These are phyloP conservation scores for Pythium volutum DNA, from an alignment of 352 stramenopile genomes.

Conservation along the genomic window DNA sequence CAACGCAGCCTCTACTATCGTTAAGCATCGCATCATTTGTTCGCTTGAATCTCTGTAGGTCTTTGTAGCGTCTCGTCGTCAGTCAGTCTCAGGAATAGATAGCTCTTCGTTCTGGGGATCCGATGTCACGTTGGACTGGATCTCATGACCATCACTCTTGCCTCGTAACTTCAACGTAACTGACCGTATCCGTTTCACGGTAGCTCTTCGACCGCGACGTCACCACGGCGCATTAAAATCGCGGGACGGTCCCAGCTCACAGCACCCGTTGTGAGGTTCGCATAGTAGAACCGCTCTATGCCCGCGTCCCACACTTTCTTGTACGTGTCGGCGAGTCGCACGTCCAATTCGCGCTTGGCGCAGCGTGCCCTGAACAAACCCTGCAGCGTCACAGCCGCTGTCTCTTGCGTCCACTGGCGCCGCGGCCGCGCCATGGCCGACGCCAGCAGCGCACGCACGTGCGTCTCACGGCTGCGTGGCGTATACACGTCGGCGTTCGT, in stretches of 20 bases:
- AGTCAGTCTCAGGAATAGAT: too few relatives aligned
- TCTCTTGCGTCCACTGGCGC: slow-evolving; percentile 44
- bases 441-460: slow-evolving; percentile 27
- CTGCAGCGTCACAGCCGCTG: slow-evolving; percentile 46
- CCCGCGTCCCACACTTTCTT: slow-evolving; percentile 50
- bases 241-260: slow-evolving; percentile 62
- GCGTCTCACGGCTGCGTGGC: slow-evolving; percentile 44
- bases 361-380: slow-evolving; percentile 52
- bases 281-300: slow-evolving; percentile 63
- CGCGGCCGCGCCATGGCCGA: neutral
- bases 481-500: slow-evolving; percentile 44
- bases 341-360: slow-evolving; percentile 39
- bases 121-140: too few relatives aligned
- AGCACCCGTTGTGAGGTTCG: slow-evolving; percentile 58
- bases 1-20: neutral
- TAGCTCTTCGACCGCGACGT: slow-evolving; percentile 27
- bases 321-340: slow-evolving; percentile 42
- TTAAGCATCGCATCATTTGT: neutral
- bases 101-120: neutral
- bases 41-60: neutral
- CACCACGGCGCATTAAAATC: slow-evolving; percentile 18
- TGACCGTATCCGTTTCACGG: neutral
- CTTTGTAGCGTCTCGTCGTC: too few relatives aligned
- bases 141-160: slow-evolving; percentile 6
- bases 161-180: neutral